phyloP scores from a whole-genome alignment of 73 alveolate genomes.

The Stentor roeselii region DNA sequence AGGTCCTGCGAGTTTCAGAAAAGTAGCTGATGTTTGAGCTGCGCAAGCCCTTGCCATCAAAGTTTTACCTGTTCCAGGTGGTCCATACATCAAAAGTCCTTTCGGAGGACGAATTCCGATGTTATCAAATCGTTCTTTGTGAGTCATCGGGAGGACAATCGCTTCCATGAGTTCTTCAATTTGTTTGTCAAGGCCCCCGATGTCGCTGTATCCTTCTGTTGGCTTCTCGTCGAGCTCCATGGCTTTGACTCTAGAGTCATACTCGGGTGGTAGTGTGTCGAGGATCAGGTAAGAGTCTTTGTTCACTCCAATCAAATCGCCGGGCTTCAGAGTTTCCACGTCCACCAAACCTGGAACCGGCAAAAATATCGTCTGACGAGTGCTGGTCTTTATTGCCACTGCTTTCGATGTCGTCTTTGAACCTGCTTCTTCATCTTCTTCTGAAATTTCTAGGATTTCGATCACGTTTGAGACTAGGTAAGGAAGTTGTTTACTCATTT shows the following conservation, averaged over 20 bases:
- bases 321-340: slow-evolving; percentile 96
- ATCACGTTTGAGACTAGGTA: slow-evolving; percentile 93
- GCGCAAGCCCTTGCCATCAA: slow-evolving; percentile 99
- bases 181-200: slow-evolving; percentile 99
- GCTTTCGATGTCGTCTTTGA: slow-evolving; percentile 44
- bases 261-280: slow-evolving; percentile 98
- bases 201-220: slow-evolving; percentile 98
- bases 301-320: slow-evolving; percentile 99
- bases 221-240: slow-evolving; percentile 98
- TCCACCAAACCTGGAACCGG: slow-evolving; percentile 99
- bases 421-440: slow-evolving; percentile 73
- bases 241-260: slow-evolving; percentile 96
- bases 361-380: slow-evolving; percentile 95
- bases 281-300: slow-evolving; percentile 97
- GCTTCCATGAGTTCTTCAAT: slow-evolving; percentile 99
- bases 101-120: slow-evolving; percentile 99
- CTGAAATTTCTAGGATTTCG: slow-evolving; percentile 70
- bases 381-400: slow-evolving; percentile 86
- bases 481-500: slow-evolving; percentile 87
- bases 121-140: slow-evolving; percentile 97
- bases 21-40: slow-evolving; percentile 97
- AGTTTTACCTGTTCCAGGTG: slow-evolving; percentile 99
- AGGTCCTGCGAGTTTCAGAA: slow-evolving; percentile 99
- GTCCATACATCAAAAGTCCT: slow-evolving; percentile 99
- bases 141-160: slow-evolving; percentile 98